These are phyloP conservation scores for Ophiosphaerella korrae DNA, from an alignment of 2,329 filamentous ascomycete genomes.

Conservation along the genomic window DNA sequence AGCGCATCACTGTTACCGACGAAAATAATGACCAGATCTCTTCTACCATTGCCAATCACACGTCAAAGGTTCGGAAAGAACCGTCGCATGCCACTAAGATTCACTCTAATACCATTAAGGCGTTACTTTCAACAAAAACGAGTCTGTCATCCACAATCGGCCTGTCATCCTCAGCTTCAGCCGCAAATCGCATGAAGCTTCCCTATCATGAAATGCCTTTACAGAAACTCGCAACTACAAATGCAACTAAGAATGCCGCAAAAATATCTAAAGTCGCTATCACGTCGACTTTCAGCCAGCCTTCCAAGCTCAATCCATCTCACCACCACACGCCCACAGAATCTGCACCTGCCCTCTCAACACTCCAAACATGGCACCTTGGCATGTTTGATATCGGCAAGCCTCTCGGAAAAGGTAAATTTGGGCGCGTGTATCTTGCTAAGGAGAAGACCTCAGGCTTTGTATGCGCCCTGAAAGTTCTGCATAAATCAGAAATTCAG, in stretches of 20 bases:
- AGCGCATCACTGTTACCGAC: slow-evolving; percentile 87
- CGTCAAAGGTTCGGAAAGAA: slow-evolving; percentile 70
- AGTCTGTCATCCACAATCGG: slow-evolving; percentile 51
- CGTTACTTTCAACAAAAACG: slow-evolving; percentile 48
- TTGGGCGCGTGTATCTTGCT: slow-evolving; percentile 83
- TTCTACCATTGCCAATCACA: slow-evolving; percentile 63
- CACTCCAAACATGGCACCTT: slow-evolving; percentile 72
- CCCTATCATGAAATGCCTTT: slow-evolving; percentile 72
- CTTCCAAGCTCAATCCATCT: slow-evolving; percentile 42
- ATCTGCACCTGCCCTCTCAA: slow-evolving; percentile 50
- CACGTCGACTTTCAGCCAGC: slow-evolving; percentile 59
- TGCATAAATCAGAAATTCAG: slow-evolving; percentile 82
- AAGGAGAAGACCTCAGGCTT: slow-evolving; percentile 79
- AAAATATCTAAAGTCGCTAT: slow-evolving; percentile 68
- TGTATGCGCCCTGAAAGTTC: slow-evolving; percentile 83
- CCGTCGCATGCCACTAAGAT: neutral
- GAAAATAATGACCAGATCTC: slow-evolving; percentile 72
- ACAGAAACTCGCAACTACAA: slow-evolving; percentile 84
- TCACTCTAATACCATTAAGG: slow-evolving; percentile 44
- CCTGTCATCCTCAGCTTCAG: slow-evolving; percentile 50
- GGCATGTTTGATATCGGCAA: slow-evolving; percentile 95
- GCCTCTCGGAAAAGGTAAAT: slow-evolving; percentile 85
- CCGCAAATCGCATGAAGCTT: slow-evolving; percentile 69
- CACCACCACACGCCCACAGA: slow-evolving; percentile 54
- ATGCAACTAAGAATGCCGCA: slow-evolving; percentile 56